Percentiles rank a stretch among this genome's conserved stretches.
Conservation (phyloP, 108 stramenopile genomes). For the Skeletonema costatum region DNA sequence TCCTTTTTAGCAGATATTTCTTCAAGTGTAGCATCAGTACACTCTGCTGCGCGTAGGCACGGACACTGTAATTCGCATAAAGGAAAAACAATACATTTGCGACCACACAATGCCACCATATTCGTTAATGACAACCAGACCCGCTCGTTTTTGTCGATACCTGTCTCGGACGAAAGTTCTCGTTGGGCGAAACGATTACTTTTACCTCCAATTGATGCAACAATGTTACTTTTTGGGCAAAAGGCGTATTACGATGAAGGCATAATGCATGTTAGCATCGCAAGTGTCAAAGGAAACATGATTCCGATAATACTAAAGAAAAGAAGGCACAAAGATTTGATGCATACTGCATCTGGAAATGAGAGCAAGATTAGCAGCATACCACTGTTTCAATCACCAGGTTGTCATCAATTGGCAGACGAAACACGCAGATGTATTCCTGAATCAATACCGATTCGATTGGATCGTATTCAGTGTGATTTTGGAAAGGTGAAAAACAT, state of each 20-base stretch:
- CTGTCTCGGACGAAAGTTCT: slow-evolving; percentile 18
- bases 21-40: slow-evolving; percentile 9
- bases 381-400: slow-evolving; percentile 12
- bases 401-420: not conserved
- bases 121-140: slow-evolving; percentile 33
- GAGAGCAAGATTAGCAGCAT: not conserved
- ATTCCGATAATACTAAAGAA: slow-evolving; percentile 15
- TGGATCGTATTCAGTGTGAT: slow-evolving; percentile 26
- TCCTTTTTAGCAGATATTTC: slow-evolving; percentile 29
- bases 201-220: slow-evolving; percentile 34
- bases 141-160: slow-evolving; percentile 38
- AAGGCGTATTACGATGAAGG: slow-evolving; percentile 34
- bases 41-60: slow-evolving; percentile 1
- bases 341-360: not conserved
- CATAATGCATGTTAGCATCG: slow-evolving; percentile 44
- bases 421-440: slow-evolving; percentile 7
- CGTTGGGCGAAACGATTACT: slow-evolving; percentile 30
- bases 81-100: slow-evolving; percentile 16
- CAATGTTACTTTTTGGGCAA: slow-evolving; percentile 32
- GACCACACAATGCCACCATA: slow-evolving; percentile 24
- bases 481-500: slow-evolving; percentile 32
- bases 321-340: not conserved
- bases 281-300: slow-evolving; percentile 42
- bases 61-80: not conserved
- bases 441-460: slow-evolving; percentile 18